Percentiles rank a stretch among this genome's conserved stretches.
Evolutionary conservation across 2,329 filamentous ascomycete species (phyloP).

Genomic region (Hypoxylon sp.): DNA sequence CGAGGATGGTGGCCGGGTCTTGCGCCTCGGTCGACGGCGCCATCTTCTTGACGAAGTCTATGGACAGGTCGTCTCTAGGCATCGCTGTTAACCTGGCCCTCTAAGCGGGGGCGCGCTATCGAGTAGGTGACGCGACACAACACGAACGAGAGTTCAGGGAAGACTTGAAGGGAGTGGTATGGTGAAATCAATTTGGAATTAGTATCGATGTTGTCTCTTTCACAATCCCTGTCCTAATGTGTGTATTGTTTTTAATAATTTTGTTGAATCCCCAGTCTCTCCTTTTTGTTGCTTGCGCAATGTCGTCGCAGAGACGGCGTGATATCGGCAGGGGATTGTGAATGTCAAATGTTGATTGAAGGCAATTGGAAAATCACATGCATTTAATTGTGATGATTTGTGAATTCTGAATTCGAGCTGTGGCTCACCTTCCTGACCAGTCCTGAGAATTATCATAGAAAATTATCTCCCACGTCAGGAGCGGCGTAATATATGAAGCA

Average conservation of each 20-base stretch:
- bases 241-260: conserved; percentile 1
- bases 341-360: conserved; percentile 10
- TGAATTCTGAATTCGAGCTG: conserved; percentile 46
- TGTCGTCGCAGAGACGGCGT: conserved; percentile 15
- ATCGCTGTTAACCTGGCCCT: conserved; percentile 70
- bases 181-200: conserved; percentile 1
- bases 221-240: conserved; percentile 55
- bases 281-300: conserved; percentile 49
- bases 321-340: conserved; percentile 13
- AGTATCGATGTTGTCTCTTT: conserved; percentile 42
- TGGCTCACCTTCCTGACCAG: conserved; percentile 52
- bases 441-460: conserved; percentile 21
- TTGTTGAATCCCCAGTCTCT: conserved; percentile 45
- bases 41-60: conserved; percentile 78
- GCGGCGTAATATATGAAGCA: conserved; percentile 1
- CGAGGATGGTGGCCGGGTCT: conserved; percentile 77
- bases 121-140: conserved; percentile 23
- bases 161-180: background rate
- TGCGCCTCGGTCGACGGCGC: conserved; percentile 69
- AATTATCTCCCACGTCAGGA: conserved; percentile 19
- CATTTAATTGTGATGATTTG: conserved; percentile 29
- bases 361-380: conserved; percentile 32
- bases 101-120: conserved; percentile 46
- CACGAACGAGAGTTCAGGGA: conserved; percentile 5
- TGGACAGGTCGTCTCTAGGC: conserved; percentile 80